Evolutionary conservation across 2,329 filamentous ascomycete species (phyloP).

Genomic region (Chaetomiaceae sp.): DNA sequence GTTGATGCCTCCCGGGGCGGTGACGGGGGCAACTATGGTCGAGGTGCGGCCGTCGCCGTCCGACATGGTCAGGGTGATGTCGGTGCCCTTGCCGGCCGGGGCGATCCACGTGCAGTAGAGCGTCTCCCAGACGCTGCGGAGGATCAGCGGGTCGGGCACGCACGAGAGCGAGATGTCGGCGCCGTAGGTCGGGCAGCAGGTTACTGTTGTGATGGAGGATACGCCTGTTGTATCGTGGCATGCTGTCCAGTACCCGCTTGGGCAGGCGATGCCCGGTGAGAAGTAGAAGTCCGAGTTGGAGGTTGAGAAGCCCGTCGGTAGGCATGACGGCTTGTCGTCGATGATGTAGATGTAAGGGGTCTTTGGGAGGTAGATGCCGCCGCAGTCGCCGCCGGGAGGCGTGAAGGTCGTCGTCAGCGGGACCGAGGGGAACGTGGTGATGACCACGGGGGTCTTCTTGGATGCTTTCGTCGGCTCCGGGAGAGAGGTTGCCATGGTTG

Average conservation of each 20-base stretch:
- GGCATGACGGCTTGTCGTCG: constrained; percentile 28
- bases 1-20: constrained; percentile 29
- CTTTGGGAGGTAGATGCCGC: constrained; percentile 17
- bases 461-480: not conserved
- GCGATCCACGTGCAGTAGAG: constrained; percentile 33
- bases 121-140: constrained; percentile 1
- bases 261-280: constrained; percentile 21
- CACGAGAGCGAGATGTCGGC: constrained; percentile 28
- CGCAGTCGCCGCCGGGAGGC: constrained; percentile 20
- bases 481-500: not conserved
- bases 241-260: constrained; percentile 23
- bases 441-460: not conserved
- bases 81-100: constrained; percentile 22
- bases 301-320: constrained; percentile 29
- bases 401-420: constrained; percentile 27
- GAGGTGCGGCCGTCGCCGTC: constrained; percentile 24
- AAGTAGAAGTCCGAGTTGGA: constrained; percentile 28
- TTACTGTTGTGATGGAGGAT: constrained; percentile 31
- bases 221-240: constrained; percentile 30
- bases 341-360: constrained; percentile 18
- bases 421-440: constrained; percentile 24
- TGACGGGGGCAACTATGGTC: constrained; percentile 22
- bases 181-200: constrained; percentile 32
- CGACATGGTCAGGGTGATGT: constrained; percentile 27
- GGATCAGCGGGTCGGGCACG: constrained; percentile 22